Base-by-base conservation (phyloP, 768 basidiomycete species). In the Russula emetica region DNA sequence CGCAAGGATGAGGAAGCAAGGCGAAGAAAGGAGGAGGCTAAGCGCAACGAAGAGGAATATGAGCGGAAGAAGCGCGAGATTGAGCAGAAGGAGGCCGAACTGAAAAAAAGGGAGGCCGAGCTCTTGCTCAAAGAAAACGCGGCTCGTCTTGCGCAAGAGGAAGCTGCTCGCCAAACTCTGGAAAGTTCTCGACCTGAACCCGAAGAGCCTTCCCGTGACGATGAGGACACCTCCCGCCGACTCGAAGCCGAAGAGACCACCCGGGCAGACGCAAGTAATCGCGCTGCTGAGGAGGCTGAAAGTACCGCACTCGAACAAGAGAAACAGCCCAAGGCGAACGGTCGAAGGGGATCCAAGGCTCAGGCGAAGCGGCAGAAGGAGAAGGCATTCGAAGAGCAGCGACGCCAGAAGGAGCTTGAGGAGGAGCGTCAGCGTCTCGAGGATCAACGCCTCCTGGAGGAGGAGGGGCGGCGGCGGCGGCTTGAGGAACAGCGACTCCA, bases 361-460 rank as follows among this genome's bases (percentile, higher is more conserved):
- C 61, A 58, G 28, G 53, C 61, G 53, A 55, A 61, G 62, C 53
- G 65, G 42, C 68, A 69, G 66, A 38, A 71, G 50, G 54, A 65
- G n/a, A 67, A 66, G 67, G 65, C 51, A 61, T 24, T 50, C 28
- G 67, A 63, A 55, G 64, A 60, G 53, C 61, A 61, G 53, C 59
- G 45, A 55, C 62, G 62, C 40, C 61, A 47, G 45, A 53, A 69
- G 42, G 56, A 65, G 20, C 20, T 51, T 20, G 66, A 61, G 54
- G 20, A 51, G 26, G 38, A 58, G 45, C 49, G 26, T n/a, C 22
- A 28, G 10, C 44, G 10, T 6, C 32, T 42, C 7, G 47, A 55
- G 53, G 69, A 74, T 47, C 74, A 58, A 28, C 66, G 67, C 11
- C 66, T 67, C 13, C 71, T 74, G 2, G 77, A 79, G 61, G 76